Conservation (phyloP, 108 stramenopile genomes). For the Mediolabrus comicus region DNA sequence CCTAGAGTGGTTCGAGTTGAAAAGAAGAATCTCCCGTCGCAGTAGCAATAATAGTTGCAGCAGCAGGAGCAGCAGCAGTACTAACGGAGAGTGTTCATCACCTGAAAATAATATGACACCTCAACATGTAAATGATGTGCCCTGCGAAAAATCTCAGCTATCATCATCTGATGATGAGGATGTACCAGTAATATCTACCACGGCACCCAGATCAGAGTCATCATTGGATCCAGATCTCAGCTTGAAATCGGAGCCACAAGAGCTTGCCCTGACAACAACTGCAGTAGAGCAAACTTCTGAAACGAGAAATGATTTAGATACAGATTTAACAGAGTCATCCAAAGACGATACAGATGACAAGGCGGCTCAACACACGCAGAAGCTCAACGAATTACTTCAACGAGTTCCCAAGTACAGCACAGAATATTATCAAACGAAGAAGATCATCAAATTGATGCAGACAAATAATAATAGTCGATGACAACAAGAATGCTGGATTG, state of each 20-base stretch:
- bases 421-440: neutral
- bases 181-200: no score
- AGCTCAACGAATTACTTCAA: neutral
- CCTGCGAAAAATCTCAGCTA: neutral
- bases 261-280: neutral
- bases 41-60: neutral
- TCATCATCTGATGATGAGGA: neutral
- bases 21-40: neutral
- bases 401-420: neutral
- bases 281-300: neutral
- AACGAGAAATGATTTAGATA: neutral
- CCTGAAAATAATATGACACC: neutral
- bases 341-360: neutral
- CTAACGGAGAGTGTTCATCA: neutral
- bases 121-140: neutral
- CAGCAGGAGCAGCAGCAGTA: no score
- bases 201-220: no score
- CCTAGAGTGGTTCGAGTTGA: constrained; percentile 14
- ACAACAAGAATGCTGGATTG: neutral
- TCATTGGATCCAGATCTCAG: neutral
- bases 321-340: neutral
- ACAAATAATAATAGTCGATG: neutral
- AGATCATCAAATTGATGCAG: neutral
- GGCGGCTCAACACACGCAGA: neutral
- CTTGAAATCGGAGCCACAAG: neutral